Evolutionary conservation across 2,329 filamentous ascomycete genomes (phyloP), one percentile per base, ranked within the genome.

Genomic region (Fusarium robinianum): DNA sequence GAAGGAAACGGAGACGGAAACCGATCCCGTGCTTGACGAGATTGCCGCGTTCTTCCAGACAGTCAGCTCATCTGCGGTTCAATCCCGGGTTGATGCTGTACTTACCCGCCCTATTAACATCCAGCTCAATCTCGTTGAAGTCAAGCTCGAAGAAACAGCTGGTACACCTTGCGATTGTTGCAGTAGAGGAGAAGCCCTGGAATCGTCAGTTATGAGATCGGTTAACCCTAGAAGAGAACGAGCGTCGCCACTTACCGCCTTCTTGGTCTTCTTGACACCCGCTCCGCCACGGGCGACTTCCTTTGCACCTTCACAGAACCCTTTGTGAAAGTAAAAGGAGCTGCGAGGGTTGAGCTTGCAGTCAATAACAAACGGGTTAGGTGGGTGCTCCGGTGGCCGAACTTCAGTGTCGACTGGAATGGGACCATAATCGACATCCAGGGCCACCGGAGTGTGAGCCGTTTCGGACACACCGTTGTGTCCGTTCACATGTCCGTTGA

Each of bases 291-390:
- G 66, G 18, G 74, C 62, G 2, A 75, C 71, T 11, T 78, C 75
- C 32, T 72, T 73, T 6, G 78, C 78, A 2, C 78, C 78, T 14
- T 74, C 71, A 29, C 79, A 82, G 53, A 81, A 80, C 2, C 77
- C 78, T 41, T 77, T 79, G 24, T 76, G 65, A 8, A 73, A 63
- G 35, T 76, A 73, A 49, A 80, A 80, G 0, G 78, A 80, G 51
- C 76, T 78, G 8, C 63, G 49, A 3, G 58, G 48, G 8, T 63
- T 70, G 23, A 81, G 77, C 5, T 55, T 69, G 51, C 71, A 74
- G 31, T 75, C 72, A 16, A 57, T 22, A 3, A 40, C 49, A 40
- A 46, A 51, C 2, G 60, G 51, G 16, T 60, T 60, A 7, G 53
- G 51, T 16, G 40, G 45, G 18, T 53, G 46, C 6, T 40, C 16